These are phyloP conservation scores for Lodderomyces theae DNA, from an alignment of 1,139 yeast genomes.

Conservation along the genomic window DNA sequence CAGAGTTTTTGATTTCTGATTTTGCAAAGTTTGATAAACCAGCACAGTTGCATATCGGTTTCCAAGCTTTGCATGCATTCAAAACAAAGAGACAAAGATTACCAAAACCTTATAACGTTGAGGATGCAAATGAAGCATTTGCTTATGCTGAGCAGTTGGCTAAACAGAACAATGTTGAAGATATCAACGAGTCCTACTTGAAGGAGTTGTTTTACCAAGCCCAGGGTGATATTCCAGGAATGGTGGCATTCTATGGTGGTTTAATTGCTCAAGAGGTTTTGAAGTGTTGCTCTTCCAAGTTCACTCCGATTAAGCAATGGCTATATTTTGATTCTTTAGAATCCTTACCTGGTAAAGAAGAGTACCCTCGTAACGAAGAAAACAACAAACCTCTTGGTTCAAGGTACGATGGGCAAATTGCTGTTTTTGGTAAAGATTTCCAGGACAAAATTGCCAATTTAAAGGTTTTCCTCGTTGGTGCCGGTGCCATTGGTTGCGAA, in stretches of 20 bases:
- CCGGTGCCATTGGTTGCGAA: constrained; percentile 99
- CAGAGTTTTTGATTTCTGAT: constrained; percentile 80
- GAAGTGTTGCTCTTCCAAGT: constrained; percentile 93
- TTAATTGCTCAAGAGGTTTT: constrained; percentile 94
- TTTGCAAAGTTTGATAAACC: constrained; percentile 94
- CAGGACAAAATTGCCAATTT: constrained; percentile 72
- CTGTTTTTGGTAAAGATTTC: constrained; percentile 83
- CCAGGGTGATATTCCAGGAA: constrained; percentile 86
- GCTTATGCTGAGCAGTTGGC: constrained; percentile 61
- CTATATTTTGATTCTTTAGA: constrained; percentile 93
- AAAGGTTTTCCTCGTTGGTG: constrained; percentile 87
- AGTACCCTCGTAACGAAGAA: constrained; percentile 62
- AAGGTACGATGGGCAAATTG: constrained; percentile 90
- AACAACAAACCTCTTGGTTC: constrained; percentile 73
- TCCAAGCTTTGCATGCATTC: constrained; percentile 84
- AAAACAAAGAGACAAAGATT: constrained; percentile 54
- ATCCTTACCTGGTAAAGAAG: constrained; percentile 65
- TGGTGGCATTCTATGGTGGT: constrained; percentile 91
- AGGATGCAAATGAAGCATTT: constrained; percentile 70
- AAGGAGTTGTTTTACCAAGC: constrained; percentile 80
- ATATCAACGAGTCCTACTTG: constrained; percentile 63
- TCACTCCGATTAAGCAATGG: constrained; percentile 86
- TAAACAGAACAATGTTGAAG: constrained; percentile 60
- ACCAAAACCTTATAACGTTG: constrained; percentile 75
- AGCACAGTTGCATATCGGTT: constrained; percentile 83